These are phyloP conservation scores for Didymella exigua DNA, from an alignment of 2,329 filamentous ascomycete genomes.

Conservation along the genomic window DNA sequence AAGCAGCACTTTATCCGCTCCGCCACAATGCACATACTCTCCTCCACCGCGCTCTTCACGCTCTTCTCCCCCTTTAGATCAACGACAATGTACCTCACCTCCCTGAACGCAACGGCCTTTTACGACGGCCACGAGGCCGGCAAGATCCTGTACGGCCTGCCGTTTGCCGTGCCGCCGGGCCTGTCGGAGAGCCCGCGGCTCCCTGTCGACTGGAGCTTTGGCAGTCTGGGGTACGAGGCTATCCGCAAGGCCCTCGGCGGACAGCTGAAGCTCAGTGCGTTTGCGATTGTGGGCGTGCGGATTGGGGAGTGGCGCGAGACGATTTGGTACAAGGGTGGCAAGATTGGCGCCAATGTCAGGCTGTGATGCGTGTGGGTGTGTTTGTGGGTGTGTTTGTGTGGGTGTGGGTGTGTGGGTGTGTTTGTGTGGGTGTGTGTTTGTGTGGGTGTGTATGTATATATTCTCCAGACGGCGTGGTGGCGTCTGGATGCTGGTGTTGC, in stretches of 20 bases:
- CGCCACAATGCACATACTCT: conserved; percentile 83
- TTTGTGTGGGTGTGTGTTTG: too few species aligned
- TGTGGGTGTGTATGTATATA: too few species aligned
- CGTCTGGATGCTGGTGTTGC: too few species aligned
- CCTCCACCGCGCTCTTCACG: conserved; percentile 83
- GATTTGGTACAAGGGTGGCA: conserved; percentile 57
- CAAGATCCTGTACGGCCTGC: conserved; percentile 72
- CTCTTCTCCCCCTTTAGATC: conserved; percentile 77
- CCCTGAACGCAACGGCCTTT: conserved; percentile 81
- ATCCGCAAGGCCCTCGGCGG: conserved; percentile 81
- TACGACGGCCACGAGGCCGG: conserved; percentile 84
- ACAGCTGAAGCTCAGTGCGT: conserved; percentile 75
- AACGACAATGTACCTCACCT: conserved; percentile 77
- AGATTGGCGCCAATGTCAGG: conserved; percentile 56
- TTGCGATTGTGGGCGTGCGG: conserved; percentile 74
- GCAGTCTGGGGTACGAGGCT: conserved; percentile 81
- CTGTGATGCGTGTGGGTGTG: conserved; percentile 39
- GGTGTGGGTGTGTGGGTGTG: too few species aligned
- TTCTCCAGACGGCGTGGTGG: conserved; percentile 36
- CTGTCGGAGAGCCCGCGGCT: conserved; percentile 73
- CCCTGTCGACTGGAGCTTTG: conserved; percentile 80
- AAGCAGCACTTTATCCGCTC: conserved; percentile 75
- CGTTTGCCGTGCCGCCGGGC: conserved; percentile 80
- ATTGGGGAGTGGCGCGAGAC: conserved; percentile 75
- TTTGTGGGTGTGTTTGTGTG: not conserved